Base-by-base conservation (phyloP, 169 alveolate species). In the Cryptosporidium canis region DNA sequence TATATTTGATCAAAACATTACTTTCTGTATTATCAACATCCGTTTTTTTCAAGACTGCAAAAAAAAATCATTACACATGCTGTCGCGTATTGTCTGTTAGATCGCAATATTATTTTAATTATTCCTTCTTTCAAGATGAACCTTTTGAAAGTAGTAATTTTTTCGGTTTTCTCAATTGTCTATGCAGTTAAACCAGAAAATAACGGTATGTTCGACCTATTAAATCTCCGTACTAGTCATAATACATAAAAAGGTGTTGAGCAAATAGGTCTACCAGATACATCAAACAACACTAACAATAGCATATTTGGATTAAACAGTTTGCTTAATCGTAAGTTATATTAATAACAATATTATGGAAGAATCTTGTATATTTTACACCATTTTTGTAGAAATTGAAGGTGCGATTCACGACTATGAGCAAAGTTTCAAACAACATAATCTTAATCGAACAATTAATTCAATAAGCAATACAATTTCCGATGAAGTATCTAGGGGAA, bases 191-290 rank as follows among this genome's bases (percentile, higher is more conserved):
- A 14, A 5, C 77, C 77, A 21, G 77, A 37, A 65, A 39, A 65
- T 65, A 14, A 65, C 7, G 51, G 77, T 65, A 65, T 7, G 77
- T 65, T 45, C n/a, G n/a, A n/a, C n/a, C n/a, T n/a, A n/a, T n/a
- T n/a, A n/a, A n/a, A n/a, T n/a, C n/a, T n/a, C n/a, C n/a, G n/a
- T n/a, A n/a, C n/a, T n/a, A n/a, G n/a, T n/a, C n/a, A n/a, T n/a
- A n/a, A n/a, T n/a, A n/a, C n/a, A n/a, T n/a, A n/a, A n/a, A n/a
- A n/a, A n/a, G n/a, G n/a, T n/a, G n/a, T n/a, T n/a, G n/a, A n/a
- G n/a, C n/a, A n/a, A n/a, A n/a, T n/a, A n/a, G n/a, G n/a, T n/a
- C n/a, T n/a, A n/a, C n/a, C n/a, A n/a, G n/a, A n/a, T n/a, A n/a
- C n/a, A n/a, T n/a, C n/a, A n/a, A n/a, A n/a, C n/a, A n/a, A n/a